Evolutionary conservation across 768 basidiomycete species (phyloP).

Genomic region (Strobilomyces echinocephalus): DNA sequence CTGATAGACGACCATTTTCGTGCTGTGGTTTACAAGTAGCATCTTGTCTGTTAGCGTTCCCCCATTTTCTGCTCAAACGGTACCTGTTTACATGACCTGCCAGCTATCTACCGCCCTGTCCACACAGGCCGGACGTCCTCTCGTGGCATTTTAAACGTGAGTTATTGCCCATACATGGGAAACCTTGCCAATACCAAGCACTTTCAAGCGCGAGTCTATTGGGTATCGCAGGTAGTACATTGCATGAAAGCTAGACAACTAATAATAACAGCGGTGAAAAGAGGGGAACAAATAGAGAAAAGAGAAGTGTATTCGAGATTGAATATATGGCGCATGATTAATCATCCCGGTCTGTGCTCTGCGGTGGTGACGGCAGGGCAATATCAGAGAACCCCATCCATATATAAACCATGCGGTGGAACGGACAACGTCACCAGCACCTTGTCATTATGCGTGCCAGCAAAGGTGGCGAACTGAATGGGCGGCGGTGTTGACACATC

Average conservation of each 20-base stretch:
- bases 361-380: constrained; percentile 2
- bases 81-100: constrained; percentile 15
- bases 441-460: constrained; percentile 34
- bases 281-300: constrained; percentile 17
- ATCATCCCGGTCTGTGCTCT: constrained; percentile 11
- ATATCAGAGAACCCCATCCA: constrained; percentile 20
- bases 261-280: not conserved
- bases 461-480: constrained; percentile 34
- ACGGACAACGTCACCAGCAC: constrained; percentile 16
- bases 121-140: constrained; percentile 1
- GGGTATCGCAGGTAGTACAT: constrained; percentile 25
- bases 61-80: constrained; percentile 14
- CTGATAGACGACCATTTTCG: constrained; percentile 1
- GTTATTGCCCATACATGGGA: no score
- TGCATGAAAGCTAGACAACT: constrained; percentile 23
- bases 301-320: constrained; percentile 2
- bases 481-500: constrained; percentile 39
- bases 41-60: not conserved
- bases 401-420: constrained; percentile 15
- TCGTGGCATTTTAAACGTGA: not conserved
- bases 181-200: not conserved
- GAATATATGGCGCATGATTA: constrained; percentile 6
- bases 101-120: constrained; percentile 1
- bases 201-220: constrained; percentile 16
- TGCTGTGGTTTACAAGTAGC: not conserved